Evolutionary conservation across 2,329 filamentous ascomycete species (phyloP).

Genomic region (Spiromastix sp.): DNA sequence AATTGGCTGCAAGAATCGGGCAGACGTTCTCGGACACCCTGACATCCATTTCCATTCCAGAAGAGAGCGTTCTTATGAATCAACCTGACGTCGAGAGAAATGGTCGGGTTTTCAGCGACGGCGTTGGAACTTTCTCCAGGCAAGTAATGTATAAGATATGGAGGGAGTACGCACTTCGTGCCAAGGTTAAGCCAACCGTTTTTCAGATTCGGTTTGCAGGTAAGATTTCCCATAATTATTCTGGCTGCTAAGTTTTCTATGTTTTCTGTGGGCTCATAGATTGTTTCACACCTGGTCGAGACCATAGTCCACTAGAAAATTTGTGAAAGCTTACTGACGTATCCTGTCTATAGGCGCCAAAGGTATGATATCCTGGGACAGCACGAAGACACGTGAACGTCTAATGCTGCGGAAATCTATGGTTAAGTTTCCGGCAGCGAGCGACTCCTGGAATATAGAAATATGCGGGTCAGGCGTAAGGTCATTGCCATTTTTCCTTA

Average conservation of each 20-base stretch:
- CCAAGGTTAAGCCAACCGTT: slow-evolving; percentile 16
- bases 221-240: slow-evolving; percentile 15
- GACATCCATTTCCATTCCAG: slow-evolving; percentile 44
- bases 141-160: slow-evolving; percentile 52
- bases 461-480: slow-evolving; percentile 44
- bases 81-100: slow-evolving; percentile 27
- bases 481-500: slow-evolving; percentile 60
- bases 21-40: slow-evolving; percentile 67
- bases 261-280: too few relatives aligned
- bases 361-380: slow-evolving; percentile 66
- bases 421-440: slow-evolving; percentile 73
- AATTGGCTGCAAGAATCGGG: slow-evolving; percentile 50
- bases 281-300: too few relatives aligned
- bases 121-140: slow-evolving; percentile 62
- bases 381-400: slow-evolving; percentile 44
- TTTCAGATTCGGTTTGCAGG: slow-evolving; percentile 66
- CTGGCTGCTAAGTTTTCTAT: too few relatives aligned
- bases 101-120: slow-evolving; percentile 64
- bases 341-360: slow-evolving; percentile 48
- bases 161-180: slow-evolving; percentile 24
- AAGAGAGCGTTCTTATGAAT: slow-evolving; percentile 13
- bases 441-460: slow-evolving; percentile 15
- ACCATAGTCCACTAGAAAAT: too few relatives aligned
- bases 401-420: slow-evolving; percentile 63
- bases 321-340: too few relatives aligned